phyloP scores from a whole-genome alignment of 768 basidiomycete genomes.

The Lactifluus pinguis region DNA sequence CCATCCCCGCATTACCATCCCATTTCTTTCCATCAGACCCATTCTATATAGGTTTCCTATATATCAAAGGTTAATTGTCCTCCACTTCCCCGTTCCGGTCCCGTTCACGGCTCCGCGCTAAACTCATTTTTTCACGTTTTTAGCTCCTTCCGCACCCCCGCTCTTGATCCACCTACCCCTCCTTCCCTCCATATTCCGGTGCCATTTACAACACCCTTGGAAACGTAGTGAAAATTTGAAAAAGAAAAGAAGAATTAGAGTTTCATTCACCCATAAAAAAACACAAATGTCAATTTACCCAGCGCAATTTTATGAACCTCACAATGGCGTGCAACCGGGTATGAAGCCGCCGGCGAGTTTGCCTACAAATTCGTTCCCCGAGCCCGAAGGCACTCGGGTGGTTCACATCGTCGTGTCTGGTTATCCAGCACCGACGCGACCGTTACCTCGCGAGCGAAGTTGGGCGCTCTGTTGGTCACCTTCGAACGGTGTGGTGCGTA shows the following conservation, averaged over 20 bases:
- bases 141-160: not conserved
- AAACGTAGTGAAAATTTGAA: no score
- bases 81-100: not conserved
- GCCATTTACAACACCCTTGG: not conserved
- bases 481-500: conserved; percentile 2
- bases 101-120: not conserved
- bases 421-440: conserved; percentile 10
- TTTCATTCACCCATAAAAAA: not conserved
- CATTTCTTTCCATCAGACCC: not conserved
- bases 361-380: conserved; percentile 12
- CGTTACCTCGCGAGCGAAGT: conserved; percentile 15
- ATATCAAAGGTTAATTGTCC: not conserved
- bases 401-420: conserved; percentile 18
- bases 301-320: conserved; percentile 17
- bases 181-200: no score
- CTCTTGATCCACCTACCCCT: not conserved
- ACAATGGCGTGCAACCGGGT: conserved; percentile 17
- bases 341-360: conserved; percentile 17
- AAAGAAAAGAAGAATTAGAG: not conserved
- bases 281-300: conserved; percentile 15
- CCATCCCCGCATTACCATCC: not conserved
- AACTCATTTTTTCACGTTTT: not conserved
- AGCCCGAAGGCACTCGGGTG: conserved; percentile 8
- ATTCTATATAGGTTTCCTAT: not conserved
- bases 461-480: conserved; percentile 19